Percentiles rank a stretch among this genome's conserved stretches.
Evolutionary conservation across 192 early-diverging fungal genomes (phyloP).

Genomic region (Backusella parvicylindrica): DNA sequence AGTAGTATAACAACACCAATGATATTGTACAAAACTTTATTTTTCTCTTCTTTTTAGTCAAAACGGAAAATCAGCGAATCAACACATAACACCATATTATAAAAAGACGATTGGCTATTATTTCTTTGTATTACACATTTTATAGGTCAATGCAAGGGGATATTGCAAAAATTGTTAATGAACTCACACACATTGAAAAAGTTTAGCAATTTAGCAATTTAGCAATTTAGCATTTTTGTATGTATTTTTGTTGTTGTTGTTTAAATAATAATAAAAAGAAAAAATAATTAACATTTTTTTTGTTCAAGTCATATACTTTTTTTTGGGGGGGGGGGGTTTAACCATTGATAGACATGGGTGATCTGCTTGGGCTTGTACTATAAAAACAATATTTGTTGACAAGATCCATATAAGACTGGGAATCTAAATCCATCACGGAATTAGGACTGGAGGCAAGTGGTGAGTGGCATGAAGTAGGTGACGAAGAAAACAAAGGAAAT

Average conservation of each 20-base stretch:
- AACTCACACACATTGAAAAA: no score
- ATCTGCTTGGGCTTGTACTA: conserved; percentile 25
- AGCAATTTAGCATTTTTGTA: no score
- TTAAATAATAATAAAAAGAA: no score
- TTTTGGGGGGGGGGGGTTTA: no score
- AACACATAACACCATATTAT: no score
- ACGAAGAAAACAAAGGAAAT: not conserved
- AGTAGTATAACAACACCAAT: not conserved
- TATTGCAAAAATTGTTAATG: no score
- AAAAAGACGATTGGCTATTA: not conserved
- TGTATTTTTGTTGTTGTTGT: no score
- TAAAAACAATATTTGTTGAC: conserved; percentile 59
- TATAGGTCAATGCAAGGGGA: not conserved
- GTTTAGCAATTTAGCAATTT: no score
- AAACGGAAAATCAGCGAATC: not conserved
- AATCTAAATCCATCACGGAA: conserved; percentile 23
- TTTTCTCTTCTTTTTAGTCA: no score
- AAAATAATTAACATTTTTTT: no score
- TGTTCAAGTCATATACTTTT: no score
- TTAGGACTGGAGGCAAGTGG: conserved; percentile 23
- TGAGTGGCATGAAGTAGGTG: not conserved
- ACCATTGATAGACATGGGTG: conserved; percentile 26
- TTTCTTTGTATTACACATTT: not conserved
- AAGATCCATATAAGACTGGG: conserved; percentile 47
- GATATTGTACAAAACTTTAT: not conserved